Percentiles rank a stretch among this genome's conserved stretches.
phyloP scores from a whole-genome alignment of 202 grass and related monocot species.

The Bolboschoenoplectus hybrid region DNA sequence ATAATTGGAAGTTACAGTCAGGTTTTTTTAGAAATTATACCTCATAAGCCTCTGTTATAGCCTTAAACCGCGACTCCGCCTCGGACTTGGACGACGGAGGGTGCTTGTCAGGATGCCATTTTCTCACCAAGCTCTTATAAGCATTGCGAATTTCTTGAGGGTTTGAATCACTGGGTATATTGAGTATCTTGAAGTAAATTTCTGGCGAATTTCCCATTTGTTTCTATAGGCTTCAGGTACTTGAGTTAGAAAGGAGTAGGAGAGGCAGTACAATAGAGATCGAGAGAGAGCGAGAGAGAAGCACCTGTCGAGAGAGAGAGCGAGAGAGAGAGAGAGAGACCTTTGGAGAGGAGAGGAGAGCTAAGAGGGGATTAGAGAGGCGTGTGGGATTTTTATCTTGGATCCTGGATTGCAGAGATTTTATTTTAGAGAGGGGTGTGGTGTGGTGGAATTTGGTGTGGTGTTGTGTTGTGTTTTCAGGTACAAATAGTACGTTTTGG shows the following conservation, averaged over 20 bases:
- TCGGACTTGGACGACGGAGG: slow-evolving; percentile 77
- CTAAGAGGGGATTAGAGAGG: not conserved
- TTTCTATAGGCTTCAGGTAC: not conserved
- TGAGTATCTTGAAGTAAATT: slow-evolving; percentile 75
- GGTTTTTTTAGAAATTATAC: slow-evolving; percentile 25
- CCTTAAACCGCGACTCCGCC: slow-evolving; percentile 84
- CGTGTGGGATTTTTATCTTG: slow-evolving; percentile 23
- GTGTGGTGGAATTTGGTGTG: not conserved
- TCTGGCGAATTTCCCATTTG: slow-evolving; percentile 80
- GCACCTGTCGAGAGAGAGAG: not conserved
- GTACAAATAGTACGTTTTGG: slow-evolving; percentile 39
- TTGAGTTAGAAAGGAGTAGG: not conserved
- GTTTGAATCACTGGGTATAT: slow-evolving; percentile 66
- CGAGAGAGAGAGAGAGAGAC: slow-evolving; percentile 18
- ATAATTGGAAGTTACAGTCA: not conserved
- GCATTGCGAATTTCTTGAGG: slow-evolving; percentile 81
- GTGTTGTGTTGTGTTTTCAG: not conserved
- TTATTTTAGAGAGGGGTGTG: not conserved
- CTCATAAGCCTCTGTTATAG: slow-evolving; percentile 94
- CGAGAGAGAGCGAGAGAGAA: not conserved
- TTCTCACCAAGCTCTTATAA: slow-evolving; percentile 75
- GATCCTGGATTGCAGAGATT: not conserved
- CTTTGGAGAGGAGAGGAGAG: not conserved
- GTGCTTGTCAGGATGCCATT: slow-evolving; percentile 99
- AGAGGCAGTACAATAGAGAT: slow-evolving; percentile 19